Percentiles rank a stretch among this genome's conserved stretches.
These are phyloP conservation scores for Obelidium mucronatum DNA, from an alignment of 192 early-diverging fungal species.

Conservation along the genomic window DNA sequence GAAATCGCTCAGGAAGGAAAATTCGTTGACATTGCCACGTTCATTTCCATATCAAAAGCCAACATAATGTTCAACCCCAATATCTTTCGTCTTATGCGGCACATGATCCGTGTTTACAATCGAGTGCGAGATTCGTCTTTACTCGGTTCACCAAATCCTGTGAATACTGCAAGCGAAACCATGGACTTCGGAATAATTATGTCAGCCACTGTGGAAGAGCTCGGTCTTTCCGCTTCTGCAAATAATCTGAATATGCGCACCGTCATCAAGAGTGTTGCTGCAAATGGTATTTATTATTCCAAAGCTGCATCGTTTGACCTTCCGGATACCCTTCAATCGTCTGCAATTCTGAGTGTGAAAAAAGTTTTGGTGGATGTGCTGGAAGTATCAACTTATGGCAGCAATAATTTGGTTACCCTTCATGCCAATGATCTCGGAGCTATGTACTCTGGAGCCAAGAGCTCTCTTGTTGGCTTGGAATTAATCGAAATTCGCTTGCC, in stretches of 20 bases:
- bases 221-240: conserved; percentile 12
- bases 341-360: neutral
- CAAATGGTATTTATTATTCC: conserved; percentile 6
- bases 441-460: neutral
- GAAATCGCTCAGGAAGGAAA: neutral
- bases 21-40: conserved; percentile 18
- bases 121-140: neutral
- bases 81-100: conserved; percentile 49
- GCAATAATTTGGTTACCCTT: conserved; percentile 12
- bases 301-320: neutral
- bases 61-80: conserved; percentile 47
- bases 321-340: neutral
- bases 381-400: neutral
- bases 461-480: conserved; percentile 25
- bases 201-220: conserved; percentile 13
- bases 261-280: neutral
- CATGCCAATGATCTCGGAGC: neutral
- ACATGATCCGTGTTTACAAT: conserved; percentile 45
- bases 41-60: conserved; percentile 8
- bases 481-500: conserved; percentile 39
- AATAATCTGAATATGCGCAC: conserved; percentile 30
- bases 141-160: neutral
- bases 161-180: neutral
- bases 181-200: conserved; percentile 22
- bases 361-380: conserved; percentile 9